Evolutionary conservation across 73 alveolate species (phyloP).

Genomic region (Symbiodinium pilosum): DNA sequence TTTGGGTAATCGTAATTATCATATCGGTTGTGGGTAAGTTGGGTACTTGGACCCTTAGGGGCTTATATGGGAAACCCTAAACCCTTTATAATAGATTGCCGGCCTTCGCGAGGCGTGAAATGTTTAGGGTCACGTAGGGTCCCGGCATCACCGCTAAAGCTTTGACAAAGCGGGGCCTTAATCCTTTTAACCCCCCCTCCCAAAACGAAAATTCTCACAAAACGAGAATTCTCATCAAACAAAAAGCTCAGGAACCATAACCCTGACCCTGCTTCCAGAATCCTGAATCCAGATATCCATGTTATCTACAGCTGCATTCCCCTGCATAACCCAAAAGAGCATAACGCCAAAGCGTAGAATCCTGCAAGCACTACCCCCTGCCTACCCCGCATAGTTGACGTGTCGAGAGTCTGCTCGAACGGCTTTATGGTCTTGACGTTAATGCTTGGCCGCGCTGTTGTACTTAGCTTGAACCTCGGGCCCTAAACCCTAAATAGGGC

Average conservation of each 20-base stretch:
- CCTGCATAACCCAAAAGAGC: background rate
- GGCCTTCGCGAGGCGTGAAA: too few relatives aligned
- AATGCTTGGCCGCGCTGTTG: background rate
- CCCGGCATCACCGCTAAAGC: too few relatives aligned
- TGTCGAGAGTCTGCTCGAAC: too few relatives aligned
- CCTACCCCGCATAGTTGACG: too few relatives aligned
- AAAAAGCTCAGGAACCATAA: background rate
- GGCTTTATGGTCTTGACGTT: background rate
- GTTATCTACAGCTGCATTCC: background rate
- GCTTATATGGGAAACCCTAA: too few relatives aligned
- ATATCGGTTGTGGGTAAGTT: too few relatives aligned
- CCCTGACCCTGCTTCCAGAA: background rate
- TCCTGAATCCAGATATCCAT: background rate
- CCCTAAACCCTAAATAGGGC: background rate
- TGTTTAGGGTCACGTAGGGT: too few relatives aligned
- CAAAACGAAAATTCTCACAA: background rate
- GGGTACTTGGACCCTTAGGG: too few relatives aligned
- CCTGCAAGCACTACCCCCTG: background rate
- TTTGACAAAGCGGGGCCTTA: too few relatives aligned
- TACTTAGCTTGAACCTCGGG: background rate
- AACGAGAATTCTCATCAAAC: background rate
- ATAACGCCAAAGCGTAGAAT: background rate
- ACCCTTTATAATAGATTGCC: too few relatives aligned
- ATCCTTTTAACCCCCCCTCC: too few relatives aligned
- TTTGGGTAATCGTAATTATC: too few relatives aligned